Evolutionary conservation across 1,284 basidiomycete genomes (phyloP).

Genomic region (Tremellales sp.): DNA sequence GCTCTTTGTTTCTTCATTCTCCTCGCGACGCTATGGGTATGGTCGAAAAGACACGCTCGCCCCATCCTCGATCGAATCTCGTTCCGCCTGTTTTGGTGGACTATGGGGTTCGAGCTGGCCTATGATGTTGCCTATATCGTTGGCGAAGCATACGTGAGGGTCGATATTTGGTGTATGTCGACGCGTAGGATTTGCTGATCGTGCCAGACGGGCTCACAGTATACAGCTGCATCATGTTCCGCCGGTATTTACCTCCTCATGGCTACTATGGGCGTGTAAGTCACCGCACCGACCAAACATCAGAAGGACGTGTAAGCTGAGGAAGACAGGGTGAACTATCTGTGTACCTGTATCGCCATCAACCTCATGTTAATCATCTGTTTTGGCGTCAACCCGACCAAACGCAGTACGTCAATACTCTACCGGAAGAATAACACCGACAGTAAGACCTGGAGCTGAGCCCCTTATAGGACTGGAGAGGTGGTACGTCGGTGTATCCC

Average conservation of each 20-base stretch:
- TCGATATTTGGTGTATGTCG: not conserved
- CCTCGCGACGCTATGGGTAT: not conserved
- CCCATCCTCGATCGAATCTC: not conserved
- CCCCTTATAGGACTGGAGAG: slow-evolving; percentile 14
- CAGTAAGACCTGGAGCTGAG: not conserved
- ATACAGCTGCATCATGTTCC: slow-evolving; percentile 8
- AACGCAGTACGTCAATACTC: slow-evolving; percentile 17
- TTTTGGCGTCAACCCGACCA: slow-evolving; percentile 30
- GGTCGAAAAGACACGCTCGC: not conserved
- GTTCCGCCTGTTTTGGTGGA: not conserved
- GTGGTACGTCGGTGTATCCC: slow-evolving; percentile 18
- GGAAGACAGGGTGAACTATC: slow-evolving; percentile 29
- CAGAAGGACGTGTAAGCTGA: not conserved
- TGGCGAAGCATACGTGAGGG: not conserved
- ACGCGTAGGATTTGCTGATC: not conserved
- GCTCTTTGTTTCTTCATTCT: not conserved
- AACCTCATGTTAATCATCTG: slow-evolving; percentile 35
- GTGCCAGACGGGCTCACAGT: not conserved
- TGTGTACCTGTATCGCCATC: slow-evolving; percentile 35
- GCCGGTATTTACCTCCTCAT: slow-evolving; percentile 32
- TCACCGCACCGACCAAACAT: not conserved
- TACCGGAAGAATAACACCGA: not conserved
- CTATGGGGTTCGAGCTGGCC: not conserved
- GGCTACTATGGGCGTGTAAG: slow-evolving; percentile 26
- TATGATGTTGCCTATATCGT: not conserved